Percentiles rank a stretch among this genome's conserved stretches.
Conservation (phyloP, 129 eudicot genomes). For the Calendula officinalis region DNA sequence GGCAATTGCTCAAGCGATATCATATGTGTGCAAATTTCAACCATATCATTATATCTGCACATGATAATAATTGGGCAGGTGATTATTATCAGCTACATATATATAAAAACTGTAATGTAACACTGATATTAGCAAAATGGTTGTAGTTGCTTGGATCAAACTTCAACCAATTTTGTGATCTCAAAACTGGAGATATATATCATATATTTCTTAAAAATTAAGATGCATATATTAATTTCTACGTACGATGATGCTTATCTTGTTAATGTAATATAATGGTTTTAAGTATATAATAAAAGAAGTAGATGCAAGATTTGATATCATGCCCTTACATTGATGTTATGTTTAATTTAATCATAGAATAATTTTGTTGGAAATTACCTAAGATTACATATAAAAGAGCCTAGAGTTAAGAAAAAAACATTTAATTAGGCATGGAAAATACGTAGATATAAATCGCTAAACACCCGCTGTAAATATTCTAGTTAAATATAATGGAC, state of each 20-base stretch:
- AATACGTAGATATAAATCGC: too few relatives aligned
- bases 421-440: too few relatives aligned
- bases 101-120: constrained; percentile 20
- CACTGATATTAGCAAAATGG: constrained; percentile 7
- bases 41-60: constrained; percentile 16
- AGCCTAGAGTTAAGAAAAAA: too few relatives aligned
- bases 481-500: background rate
- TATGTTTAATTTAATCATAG: too few relatives aligned
- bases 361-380: too few relatives aligned
- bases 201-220: background rate
- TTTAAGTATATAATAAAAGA: too few relatives aligned
- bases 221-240: constrained; percentile 17
- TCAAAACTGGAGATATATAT: constrained; percentile 15
- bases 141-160: constrained; percentile 24
- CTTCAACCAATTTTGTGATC: constrained; percentile 20
- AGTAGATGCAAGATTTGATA: too few relatives aligned
- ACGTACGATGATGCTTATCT: constrained; percentile 13
- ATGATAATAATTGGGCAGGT: constrained; percentile 21
- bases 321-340: too few relatives aligned
- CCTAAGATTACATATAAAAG: too few relatives aligned
- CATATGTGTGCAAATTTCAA: too few relatives aligned
- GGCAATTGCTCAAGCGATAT: too few relatives aligned
- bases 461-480: background rate
- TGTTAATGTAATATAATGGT: background rate
- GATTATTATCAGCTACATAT: constrained; percentile 19